Base-by-base conservation (phyloP, 225 moss, liverwort and hornwort genomes). In the Bryum argenteum region DNA sequence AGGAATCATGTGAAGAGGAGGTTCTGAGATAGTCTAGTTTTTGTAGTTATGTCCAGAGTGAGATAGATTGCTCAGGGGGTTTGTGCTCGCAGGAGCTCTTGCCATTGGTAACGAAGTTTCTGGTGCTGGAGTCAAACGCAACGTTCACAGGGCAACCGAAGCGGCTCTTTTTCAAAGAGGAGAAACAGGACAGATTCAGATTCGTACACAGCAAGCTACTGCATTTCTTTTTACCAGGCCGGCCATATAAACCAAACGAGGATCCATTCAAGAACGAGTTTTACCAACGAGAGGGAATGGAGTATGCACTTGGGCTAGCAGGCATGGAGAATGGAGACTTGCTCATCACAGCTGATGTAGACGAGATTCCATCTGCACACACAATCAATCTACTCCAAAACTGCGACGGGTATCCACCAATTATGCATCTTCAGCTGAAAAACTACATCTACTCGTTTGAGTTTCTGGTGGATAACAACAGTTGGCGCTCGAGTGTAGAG, bases 91-190 rank as follows among this genome's bases (percentile, higher is more conserved):
- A 89, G 86, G 90, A 93, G 76, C 88, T 93, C 10, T 65, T 83
- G 67, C 84, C 84, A 2, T 20, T 87, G 24, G 84, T 91, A n/a
- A 81, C 84, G 23, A 88, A 82, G 65, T 92, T 95, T 23, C 72
- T 95, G 61, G 79, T 92, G 10, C 71, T 89, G 65, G 95, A 95
- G 55, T 95, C 92, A 7, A 82, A 87, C 58, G 81, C 78, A 23
- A 95, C 95, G 16, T 95, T 95, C 62, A 95, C 95, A 14, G 95
- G 95, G 20, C 82, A 63, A 8, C 70, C 81, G 11, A 95, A 95
- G 73, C 67, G 85, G n/a, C 81, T 92, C 8, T 65, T 69, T 61
- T 82, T 94, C 33, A 75, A 66, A 19, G 81, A 87, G 13, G 77
- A 89, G 23, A 83, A 87, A 21, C 47, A 77, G 18, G 67, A 21